These are phyloP conservation scores for Neofusicoccum umdonicola DNA, from an alignment of 2,329 filamentous ascomycete species.

Conservation along the genomic window DNA sequence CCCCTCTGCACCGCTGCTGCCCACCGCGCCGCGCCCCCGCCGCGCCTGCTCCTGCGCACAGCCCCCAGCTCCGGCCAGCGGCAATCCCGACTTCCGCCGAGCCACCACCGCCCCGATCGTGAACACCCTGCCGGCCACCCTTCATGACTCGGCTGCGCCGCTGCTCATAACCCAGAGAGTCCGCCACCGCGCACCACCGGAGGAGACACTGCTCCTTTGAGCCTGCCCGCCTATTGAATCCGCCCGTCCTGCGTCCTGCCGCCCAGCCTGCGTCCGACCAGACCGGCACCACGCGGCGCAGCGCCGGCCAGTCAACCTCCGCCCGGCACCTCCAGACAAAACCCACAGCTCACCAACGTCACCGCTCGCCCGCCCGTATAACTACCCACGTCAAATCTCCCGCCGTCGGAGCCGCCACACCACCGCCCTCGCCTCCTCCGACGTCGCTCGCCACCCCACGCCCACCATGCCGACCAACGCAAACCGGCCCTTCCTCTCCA, in stretches of 20 bases:
- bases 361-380: neutral
- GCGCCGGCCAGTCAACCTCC: neutral
- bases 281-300: neutral
- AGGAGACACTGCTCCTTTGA: neutral
- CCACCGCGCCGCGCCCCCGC: neutral
- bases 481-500: conserved; percentile 64
- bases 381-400: neutral
- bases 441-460: conserved; percentile 1
- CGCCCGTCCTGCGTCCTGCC: neutral
- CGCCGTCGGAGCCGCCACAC: neutral
- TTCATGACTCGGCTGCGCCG: conserved; percentile 10
- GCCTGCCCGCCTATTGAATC: neutral
- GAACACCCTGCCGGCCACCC: neutral
- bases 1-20: neutral
- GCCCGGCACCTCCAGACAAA: neutral
- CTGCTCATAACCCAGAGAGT: neutral
- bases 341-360: neutral
- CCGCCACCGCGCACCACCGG: neutral
- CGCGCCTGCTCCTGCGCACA: neutral
- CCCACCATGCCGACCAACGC: conserved; percentile 33
- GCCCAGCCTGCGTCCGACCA: neutral
- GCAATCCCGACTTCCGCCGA: conserved; percentile 12
- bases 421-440: neutral
- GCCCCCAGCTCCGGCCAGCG: neutral
- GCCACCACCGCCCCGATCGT: conserved; percentile 5